phyloP scores from a whole-genome alignment of 2,329 filamentous ascomycete genomes.

The Colletotrichum noveboracense region DNA sequence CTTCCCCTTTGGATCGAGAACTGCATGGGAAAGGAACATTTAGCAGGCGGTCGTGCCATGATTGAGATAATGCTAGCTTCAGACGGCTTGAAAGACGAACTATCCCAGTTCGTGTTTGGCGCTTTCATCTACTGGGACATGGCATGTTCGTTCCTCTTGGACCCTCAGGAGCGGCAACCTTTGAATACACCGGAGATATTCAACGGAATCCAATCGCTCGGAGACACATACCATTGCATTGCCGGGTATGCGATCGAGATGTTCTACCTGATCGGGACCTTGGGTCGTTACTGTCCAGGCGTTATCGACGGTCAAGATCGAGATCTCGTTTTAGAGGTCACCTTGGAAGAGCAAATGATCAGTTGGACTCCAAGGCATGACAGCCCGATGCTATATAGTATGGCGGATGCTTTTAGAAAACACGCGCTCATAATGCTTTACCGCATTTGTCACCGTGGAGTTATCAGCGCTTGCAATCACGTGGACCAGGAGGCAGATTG shows the following conservation, averaged over 20 bases:
- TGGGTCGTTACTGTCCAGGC: neutral
- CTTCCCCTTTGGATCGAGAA: neutral
- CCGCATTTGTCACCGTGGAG: neutral
- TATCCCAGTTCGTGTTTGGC: neutral
- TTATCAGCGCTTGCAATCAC: neutral
- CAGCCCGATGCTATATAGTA: neutral
- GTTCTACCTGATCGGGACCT: neutral
- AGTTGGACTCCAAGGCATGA: neutral
- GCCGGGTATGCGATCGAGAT: neutral
- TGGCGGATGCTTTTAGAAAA: neutral
- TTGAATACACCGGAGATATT: neutral
- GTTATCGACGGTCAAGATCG: neutral
- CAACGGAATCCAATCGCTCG: neutral
- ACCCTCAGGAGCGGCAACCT: neutral
- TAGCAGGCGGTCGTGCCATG: neutral
- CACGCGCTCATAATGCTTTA: neutral
- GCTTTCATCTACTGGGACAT: neutral
- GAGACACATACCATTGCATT: neutral
- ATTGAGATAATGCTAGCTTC: neutral
- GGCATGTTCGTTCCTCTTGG: neutral
- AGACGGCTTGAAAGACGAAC: neutral
- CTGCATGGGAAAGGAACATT: neutral
- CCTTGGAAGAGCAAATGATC: neutral
- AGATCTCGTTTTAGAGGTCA: neutral
- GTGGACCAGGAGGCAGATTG: neutral